Percentiles rank a stretch among this genome's conserved stretches.
Conservation (phyloP, 2,329 filamentous ascomycete genomes). For the Colletotrichum simmondsii region DNA sequence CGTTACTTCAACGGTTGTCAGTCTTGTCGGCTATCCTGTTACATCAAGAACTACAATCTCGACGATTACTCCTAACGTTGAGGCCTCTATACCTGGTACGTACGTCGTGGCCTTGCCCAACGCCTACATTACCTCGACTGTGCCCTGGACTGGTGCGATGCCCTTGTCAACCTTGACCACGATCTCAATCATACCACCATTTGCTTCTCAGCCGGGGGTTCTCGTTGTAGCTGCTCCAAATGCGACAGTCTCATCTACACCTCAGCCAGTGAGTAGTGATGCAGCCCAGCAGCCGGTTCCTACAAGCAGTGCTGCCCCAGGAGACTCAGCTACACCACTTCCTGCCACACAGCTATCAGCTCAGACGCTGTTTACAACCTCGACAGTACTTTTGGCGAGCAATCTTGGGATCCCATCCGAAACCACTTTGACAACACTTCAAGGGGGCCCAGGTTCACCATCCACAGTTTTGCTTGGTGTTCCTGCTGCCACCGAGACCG, state of each 20-base stretch:
- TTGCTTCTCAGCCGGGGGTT: neutral
- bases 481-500: neutral
- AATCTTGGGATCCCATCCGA: neutral
- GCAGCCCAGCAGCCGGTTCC: neutral
- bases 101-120: neutral
- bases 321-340: neutral
- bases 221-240: neutral
- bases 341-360: neutral
- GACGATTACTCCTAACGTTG: neutral
- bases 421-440: neutral
- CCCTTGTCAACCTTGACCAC: neutral
- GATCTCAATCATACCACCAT: constrained; percentile 3
- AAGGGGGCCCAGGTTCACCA: neutral
- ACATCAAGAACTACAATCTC: neutral
- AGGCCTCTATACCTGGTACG: neutral
- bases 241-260: neutral
- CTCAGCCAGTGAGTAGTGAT: neutral
- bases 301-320: neutral
- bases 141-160: neutral
- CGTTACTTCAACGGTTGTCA: neutral
- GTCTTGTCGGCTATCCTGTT: neutral
- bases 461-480: neutral
- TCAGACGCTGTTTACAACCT: neutral
- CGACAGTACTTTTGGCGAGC: neutral
- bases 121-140: neutral